Conservation (phyloP, 805 yeast genomes). For the Saccharomycopsis babjevae region DNA sequence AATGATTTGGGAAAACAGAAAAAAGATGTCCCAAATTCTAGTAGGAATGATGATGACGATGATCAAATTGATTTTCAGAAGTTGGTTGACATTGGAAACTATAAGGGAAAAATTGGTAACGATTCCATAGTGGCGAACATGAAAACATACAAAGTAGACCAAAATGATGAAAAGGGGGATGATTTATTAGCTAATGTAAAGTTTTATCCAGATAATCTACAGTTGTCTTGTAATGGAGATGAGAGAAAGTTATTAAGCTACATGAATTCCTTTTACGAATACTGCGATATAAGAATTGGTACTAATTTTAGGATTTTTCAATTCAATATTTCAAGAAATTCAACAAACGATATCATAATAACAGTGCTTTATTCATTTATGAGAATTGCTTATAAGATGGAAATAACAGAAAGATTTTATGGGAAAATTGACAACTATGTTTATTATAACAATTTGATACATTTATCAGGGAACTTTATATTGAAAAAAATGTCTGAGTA, state of each 20-base stretch:
- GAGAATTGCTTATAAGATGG: conserved; percentile 5
- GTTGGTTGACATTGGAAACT: neutral
- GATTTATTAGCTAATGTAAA: neutral
- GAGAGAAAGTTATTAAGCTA: neutral
- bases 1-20: neutral
- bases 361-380: conserved; percentile 1
- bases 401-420: neutral
- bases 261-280: conserved; percentile 2
- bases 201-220: neutral
- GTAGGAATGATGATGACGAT: neutral
- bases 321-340: neutral
- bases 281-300: neutral
- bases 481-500: conserved; percentile 1
- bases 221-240: neutral
- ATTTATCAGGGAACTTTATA: neutral
- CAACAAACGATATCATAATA: neutral
- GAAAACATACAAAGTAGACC: neutral
- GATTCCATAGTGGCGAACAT: neutral
- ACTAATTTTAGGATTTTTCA: neutral
- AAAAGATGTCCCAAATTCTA: neutral
- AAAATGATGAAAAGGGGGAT: neutral
- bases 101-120: neutral
- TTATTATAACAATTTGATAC: conserved; percentile 7
- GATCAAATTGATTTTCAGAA: neutral
- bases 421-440: neutral